Conservation (phyloP, 306 rosid species). For the Citrullus mucosospermus region DNA sequence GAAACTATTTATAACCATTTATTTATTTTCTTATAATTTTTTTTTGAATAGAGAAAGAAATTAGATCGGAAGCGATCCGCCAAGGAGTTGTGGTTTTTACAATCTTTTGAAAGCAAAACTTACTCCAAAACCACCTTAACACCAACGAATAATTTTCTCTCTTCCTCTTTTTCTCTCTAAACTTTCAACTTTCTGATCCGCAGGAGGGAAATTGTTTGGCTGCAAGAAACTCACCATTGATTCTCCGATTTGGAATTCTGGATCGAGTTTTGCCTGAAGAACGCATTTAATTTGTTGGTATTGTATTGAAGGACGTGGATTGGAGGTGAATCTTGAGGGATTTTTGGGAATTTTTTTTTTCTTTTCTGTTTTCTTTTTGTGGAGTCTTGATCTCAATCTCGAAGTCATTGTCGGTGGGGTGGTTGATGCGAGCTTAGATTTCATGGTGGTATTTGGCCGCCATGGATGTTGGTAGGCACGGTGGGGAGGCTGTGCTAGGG, state of each 20-base stretch:
- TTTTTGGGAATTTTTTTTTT: constrained; percentile 15
- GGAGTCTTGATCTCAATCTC: constrained; percentile 6
- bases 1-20: constrained; percentile 3
- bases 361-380: neutral
- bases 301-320: neutral
- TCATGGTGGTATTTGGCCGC: constrained; percentile 48
- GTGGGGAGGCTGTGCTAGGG: constrained; percentile 19
- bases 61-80: constrained; percentile 9
- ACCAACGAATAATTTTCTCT: neutral
- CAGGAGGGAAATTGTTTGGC: neutral
- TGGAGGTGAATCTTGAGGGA: neutral
- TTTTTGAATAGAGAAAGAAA: neutral
- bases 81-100: neutral
- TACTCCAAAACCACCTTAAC: neutral
- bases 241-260: neutral
- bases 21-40: neutral
- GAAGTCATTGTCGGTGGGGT: constrained; percentile 26
- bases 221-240: neutral
- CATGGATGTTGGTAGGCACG: constrained; percentile 28
- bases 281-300: neutral
- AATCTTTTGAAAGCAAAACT: constrained; percentile 4
- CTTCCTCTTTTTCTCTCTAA: constrained; percentile 1
- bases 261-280: neutral
- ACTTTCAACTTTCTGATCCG: constrained; percentile 1
- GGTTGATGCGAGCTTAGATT: constrained; percentile 38